These are phyloP conservation scores for Evernia prunastri DNA, from an alignment of 495 filamentous ascomycete species.

Conservation along the genomic window DNA sequence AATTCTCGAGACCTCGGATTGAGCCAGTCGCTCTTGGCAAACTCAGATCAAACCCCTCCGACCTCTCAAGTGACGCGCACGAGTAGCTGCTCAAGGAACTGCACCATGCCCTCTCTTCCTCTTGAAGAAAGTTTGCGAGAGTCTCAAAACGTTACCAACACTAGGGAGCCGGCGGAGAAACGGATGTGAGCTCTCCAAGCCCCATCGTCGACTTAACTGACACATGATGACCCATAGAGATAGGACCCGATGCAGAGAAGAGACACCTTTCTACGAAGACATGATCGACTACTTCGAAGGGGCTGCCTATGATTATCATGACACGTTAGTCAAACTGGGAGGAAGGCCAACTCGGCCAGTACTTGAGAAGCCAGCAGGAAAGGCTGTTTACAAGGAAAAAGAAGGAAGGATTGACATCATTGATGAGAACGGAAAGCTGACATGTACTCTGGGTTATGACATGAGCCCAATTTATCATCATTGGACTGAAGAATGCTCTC, in stretches of 20 bases:
- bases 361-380: background rate
- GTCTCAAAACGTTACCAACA: background rate
- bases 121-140: background rate
- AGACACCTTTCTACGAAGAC: background rate
- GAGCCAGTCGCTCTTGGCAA: background rate
- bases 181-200: background rate
- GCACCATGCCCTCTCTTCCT: background rate
- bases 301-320: background rate
- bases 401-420: background rate
- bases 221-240: background rate
- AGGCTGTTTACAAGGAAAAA: background rate
- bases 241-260: background rate
- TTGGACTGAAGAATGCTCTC: background rate
- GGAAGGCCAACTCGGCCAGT: background rate
- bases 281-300: background rate
- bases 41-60: background rate
- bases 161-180: background rate
- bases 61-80: too few relatives aligned
- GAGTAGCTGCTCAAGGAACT: background rate
- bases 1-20: too few relatives aligned
- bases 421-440: background rate
- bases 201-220: background rate
- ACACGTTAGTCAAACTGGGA: background rate
- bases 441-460: background rate
- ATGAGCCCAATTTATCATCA: background rate